These are phyloP conservation scores for Trametes sanguinea DNA, from an alignment of 768 basidiomycete species.

Conservation along the genomic window DNA sequence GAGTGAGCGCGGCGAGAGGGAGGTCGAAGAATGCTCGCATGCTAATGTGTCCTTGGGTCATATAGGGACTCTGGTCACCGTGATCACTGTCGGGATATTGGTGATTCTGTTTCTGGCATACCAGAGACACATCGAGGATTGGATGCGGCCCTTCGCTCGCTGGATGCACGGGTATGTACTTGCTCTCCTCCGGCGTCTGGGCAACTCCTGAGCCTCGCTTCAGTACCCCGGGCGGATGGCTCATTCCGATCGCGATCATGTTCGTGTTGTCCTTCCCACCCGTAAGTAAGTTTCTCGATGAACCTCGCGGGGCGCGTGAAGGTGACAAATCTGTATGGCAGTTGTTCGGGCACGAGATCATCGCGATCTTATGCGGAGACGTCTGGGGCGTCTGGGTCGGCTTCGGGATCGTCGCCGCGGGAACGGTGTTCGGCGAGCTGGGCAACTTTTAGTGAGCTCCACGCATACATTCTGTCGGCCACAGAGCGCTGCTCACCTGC, in stretches of 20 bases:
- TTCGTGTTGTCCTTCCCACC: slow-evolving; percentile 44
- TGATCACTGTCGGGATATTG: slow-evolving; percentile 27
- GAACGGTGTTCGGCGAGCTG: slow-evolving; percentile 81
- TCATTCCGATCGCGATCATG: slow-evolving; percentile 45
- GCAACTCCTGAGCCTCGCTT: not conserved
- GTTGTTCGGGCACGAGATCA: slow-evolving; percentile 89
- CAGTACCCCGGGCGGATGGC: slow-evolving; percentile 28
- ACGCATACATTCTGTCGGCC: not conserved
- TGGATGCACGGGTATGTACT: slow-evolving; percentile 59
- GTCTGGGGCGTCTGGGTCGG: slow-evolving; percentile 89
- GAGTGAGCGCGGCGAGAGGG: not conserved
- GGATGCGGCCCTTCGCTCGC: slow-evolving; percentile 62
- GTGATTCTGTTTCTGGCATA: slow-evolving; percentile 41
- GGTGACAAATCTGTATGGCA: not conserved
- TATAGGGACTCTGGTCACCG: not conserved
- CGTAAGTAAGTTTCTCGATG: slow-evolving; percentile 20
- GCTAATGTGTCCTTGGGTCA: not conserved
- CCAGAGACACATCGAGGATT: slow-evolving; percentile 59
- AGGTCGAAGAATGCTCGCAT: too few species aligned
- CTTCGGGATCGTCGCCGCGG: slow-evolving; percentile 81
- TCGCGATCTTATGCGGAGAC: slow-evolving; percentile 82
- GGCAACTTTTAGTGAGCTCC: slow-evolving; percentile 76
- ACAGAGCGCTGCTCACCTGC: not conserved
- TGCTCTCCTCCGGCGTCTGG: not conserved
- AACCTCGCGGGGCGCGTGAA: not conserved